Evolutionary conservation across 192 early-diverging fungal genomes (phyloP).

Genomic region (Chytriomyces confervae): DNA sequence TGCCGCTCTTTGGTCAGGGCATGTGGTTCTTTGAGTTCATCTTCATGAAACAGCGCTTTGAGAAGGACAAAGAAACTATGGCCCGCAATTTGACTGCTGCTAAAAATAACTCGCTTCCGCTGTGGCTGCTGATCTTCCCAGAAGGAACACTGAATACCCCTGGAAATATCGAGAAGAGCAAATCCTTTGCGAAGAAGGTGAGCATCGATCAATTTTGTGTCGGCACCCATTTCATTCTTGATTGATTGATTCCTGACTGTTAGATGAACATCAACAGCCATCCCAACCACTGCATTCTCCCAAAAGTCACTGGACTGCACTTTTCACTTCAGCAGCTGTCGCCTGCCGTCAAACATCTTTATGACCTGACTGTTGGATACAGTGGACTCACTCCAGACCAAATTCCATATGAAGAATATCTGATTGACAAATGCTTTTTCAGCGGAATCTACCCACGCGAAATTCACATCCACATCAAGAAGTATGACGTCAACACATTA

Average conservation of each 20-base stretch:
- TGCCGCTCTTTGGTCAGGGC: conserved; percentile 87
- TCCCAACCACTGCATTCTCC: conserved; percentile 76
- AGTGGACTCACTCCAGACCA: conserved; percentile 68
- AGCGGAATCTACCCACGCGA: conserved; percentile 72
- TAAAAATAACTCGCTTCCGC: conserved; percentile 56
- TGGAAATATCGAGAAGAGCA: conserved; percentile 70
- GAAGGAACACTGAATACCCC: conserved; percentile 92
- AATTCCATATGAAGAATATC: conserved; percentile 85
- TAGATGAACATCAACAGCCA: conserved; percentile 43
- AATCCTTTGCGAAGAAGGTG: conserved; percentile 70
- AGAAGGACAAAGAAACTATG: conserved; percentile 71
- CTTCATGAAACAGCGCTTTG: conserved; percentile 87
- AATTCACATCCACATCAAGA: conserved; percentile 78
- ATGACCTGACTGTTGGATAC: conserved; percentile 91
- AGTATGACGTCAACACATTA: conserved; percentile 26
- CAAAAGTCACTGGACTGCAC: conserved; percentile 82
- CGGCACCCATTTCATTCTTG: not conserved
- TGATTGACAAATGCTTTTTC: conserved; percentile 76
- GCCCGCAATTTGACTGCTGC: conserved; percentile 53
- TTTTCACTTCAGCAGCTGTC: conserved; percentile 73
- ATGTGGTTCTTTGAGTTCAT: conserved; percentile 96
- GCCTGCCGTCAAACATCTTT: conserved; percentile 73
- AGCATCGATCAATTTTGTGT: not conserved
- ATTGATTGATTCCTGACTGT: not conserved
- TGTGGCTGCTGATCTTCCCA: conserved; percentile 94